These are phyloP conservation scores for Canavalia gladiata DNA, from an alignment of 306 rosid species.

Conservation along the genomic window DNA sequence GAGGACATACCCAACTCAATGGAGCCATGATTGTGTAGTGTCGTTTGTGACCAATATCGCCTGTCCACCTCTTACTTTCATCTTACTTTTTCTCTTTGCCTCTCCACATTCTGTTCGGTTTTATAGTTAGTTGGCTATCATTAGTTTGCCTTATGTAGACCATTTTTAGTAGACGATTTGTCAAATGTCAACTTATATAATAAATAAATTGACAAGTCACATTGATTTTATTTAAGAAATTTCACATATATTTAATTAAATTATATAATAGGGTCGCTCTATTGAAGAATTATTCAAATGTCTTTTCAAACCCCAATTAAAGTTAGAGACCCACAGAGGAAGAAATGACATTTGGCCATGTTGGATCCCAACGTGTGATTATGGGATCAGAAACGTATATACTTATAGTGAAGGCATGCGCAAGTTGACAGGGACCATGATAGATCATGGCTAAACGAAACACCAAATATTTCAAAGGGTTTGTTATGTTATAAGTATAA, in stretches of 20 bases:
- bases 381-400: constrained; percentile 24
- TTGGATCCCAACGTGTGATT: constrained; percentile 23
- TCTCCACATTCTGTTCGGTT: constrained; percentile 20
- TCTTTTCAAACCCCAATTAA: neutral
- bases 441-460: constrained; percentile 4
- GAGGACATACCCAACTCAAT: constrained; percentile 40
- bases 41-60: constrained; percentile 23
- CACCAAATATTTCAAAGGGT: neutral
- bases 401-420: constrained; percentile 15
- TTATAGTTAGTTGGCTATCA: neutral
- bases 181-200: constrained; percentile 13
- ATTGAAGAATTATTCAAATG: neutral
- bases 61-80: constrained; percentile 29
- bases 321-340: neutral
- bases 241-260: neutral
- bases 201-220: neutral
- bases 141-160: constrained; percentile 3
- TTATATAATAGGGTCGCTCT: neutral
- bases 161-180: neutral
- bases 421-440: constrained; percentile 42
- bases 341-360: neutral
- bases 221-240: neutral
- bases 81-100: neutral
- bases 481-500: neutral
- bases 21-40: constrained; percentile 41